These are phyloP conservation scores for Phytopythium boreale DNA, from an alignment of 352 stramenopile species.

Conservation along the genomic window DNA sequence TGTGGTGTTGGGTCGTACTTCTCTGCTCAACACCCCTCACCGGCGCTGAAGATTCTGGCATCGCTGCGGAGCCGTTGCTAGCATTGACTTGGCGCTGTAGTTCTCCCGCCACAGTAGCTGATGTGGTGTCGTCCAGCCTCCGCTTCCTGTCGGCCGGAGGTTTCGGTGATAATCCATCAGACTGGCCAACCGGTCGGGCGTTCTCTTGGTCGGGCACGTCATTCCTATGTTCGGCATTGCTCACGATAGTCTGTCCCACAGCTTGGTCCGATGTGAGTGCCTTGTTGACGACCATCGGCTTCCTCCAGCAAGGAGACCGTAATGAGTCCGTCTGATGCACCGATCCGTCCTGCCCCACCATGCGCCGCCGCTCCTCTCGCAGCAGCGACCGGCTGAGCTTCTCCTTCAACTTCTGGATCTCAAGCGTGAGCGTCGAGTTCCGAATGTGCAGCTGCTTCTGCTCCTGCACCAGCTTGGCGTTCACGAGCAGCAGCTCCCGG, in stretches of 20 bases:
- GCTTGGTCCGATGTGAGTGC: not conserved
- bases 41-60: not conserved
- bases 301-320: conserved; percentile 9
- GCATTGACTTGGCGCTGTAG: not conserved
- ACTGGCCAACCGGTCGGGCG: not conserved
- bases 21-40: not conserved
- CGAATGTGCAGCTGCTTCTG: conserved; percentile 53
- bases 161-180: not conserved
- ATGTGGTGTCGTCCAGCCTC: not conserved
- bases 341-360: conserved; percentile 20
- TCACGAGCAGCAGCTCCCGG: conserved; percentile 59
- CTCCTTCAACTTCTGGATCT: conserved; percentile 43
- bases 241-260: not conserved
- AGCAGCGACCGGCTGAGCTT: conserved; percentile 52
- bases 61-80: not conserved
- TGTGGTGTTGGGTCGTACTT: not conserved
- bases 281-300: not conserved
- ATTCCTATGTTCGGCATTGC: not conserved
- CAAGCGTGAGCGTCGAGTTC: conserved; percentile 17
- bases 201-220: not conserved
- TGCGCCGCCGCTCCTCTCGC: conserved; percentile 44
- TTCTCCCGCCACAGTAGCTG: not conserved
- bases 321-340: not conserved
- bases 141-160: not conserved
- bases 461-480: conserved; percentile 64